phyloP scores from a whole-genome alignment of 75 land plant genomes.

The Pseudotsuga menziesii region DNA sequence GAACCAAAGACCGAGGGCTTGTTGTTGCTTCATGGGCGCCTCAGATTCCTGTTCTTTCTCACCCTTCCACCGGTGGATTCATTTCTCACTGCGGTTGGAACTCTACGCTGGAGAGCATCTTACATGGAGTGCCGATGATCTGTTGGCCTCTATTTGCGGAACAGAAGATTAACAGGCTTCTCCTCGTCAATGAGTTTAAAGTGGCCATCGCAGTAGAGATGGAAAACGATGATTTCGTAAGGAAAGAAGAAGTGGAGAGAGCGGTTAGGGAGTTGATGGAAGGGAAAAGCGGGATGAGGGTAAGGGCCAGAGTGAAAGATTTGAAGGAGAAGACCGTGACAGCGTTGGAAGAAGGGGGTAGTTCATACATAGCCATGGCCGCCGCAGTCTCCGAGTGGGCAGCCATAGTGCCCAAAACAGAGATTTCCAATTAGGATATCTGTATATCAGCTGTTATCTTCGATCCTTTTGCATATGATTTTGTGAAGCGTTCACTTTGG shows the following conservation, averaged over 20 bases:
- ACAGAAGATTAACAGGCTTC: constrained; percentile 24
- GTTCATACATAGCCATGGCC: background rate
- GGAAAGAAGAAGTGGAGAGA: background rate
- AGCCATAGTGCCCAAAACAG: no score
- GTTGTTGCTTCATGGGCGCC: constrained; percentile 38
- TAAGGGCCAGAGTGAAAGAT: background rate
- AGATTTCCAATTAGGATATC: no score
- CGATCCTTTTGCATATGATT: no score
- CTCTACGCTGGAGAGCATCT: constrained; percentile 34
- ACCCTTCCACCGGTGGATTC: constrained; percentile 24
- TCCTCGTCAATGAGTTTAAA: constrained; percentile 28
- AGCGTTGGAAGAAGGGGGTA: background rate
- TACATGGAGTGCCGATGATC: constrained; percentile 23
- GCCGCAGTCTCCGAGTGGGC: background rate
- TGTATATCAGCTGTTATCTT: no score
- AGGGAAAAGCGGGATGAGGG: background rate
- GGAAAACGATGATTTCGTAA: background rate
- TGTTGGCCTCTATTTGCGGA: constrained; percentile 31
- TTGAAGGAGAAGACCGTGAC: background rate
- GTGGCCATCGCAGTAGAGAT: constrained; percentile 17
- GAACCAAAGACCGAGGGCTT: constrained; percentile 21
- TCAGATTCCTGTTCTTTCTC: constrained; percentile 17
- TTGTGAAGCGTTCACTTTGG: no score
- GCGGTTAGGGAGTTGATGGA: background rate
- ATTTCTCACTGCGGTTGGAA: constrained; percentile 48